A percentile compares a stretch with the other conserved stretches of the same genome.
Evolutionary conservation across 139 green algal genomes (phyloP).

Genomic region (Astrephomene gubernaculifera): DNA sequence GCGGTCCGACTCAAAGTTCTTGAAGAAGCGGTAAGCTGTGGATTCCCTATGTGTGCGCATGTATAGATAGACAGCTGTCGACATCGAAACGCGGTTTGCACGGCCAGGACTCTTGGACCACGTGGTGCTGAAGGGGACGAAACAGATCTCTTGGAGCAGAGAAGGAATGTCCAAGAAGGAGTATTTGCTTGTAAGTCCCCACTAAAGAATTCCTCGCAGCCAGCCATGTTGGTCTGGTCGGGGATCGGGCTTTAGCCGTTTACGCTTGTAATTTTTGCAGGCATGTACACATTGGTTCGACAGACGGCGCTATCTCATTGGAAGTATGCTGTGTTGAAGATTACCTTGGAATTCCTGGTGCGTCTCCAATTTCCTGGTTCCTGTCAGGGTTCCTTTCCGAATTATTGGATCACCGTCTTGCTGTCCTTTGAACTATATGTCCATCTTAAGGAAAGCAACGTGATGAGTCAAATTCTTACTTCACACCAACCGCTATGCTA

Average conservation of each 20-base stretch:
- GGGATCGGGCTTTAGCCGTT: not conserved
- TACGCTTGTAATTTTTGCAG: not conserved
- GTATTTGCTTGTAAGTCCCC: slow-evolving; percentile 2
- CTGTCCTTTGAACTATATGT: not conserved
- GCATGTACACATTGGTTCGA: slow-evolving; percentile 31
- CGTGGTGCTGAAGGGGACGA: not conserved
- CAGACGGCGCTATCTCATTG: slow-evolving; percentile 10
- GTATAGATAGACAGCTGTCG: not conserved
- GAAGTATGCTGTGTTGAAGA: slow-evolving; percentile 16
- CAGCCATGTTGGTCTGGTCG: not conserved
- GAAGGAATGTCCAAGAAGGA: slow-evolving; percentile 14
- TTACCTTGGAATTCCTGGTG: slow-evolving; percentile 8
- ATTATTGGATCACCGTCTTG: not conserved
- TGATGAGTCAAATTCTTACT: not conserved
- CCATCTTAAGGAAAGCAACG: not conserved
- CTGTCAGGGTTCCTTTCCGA: not conserved
- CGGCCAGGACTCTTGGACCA: not conserved
- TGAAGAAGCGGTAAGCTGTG: not conserved
- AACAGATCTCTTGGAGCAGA: slow-evolving; percentile 28
- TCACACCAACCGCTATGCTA: not conserved
- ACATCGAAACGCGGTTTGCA: not conserved
- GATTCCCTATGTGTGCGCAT: not conserved
- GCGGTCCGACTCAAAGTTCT: slow-evolving; percentile 8
- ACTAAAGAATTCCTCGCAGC: not conserved
- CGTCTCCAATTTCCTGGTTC: not conserved